Percentiles rank a stretch among this genome's conserved stretches.
Conservation (phyloP, 176 grass and related monocot species). For the Aegilops longissima region DNA sequence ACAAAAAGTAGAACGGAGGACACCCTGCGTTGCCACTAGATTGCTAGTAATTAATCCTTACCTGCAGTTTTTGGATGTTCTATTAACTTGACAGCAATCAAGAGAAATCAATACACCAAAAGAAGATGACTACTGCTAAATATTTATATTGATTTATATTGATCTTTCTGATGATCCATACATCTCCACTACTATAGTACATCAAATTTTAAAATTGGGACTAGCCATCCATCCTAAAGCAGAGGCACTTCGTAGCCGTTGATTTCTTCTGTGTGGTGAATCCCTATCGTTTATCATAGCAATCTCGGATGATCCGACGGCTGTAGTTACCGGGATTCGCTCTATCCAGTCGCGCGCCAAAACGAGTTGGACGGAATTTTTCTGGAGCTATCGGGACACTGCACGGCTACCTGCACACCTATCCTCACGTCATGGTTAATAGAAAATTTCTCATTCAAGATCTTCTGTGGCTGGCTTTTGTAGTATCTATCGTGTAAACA, state of each 20-base stretch:
- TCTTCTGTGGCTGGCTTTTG: neutral
- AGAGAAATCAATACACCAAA: no score
- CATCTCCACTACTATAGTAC: neutral
- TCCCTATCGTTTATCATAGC: neutral
- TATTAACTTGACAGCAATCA: no score
- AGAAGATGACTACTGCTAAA: no score
- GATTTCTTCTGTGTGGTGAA: neutral
- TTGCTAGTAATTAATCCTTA: no score
- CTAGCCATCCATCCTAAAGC: neutral
- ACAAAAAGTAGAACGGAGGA: no score
- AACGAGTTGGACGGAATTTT: neutral
- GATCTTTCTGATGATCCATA: no score
- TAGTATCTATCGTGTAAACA: neutral
- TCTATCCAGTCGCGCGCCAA: no score
- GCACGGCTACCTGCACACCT: no score
- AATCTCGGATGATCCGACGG: neutral
- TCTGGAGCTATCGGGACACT: neutral
- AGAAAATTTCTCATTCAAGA: neutral
- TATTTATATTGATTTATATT: no score
- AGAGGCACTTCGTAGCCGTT: neutral
- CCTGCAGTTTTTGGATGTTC: no score
- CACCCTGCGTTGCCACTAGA: no score
- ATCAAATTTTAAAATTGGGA: neutral
- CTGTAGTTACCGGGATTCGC: neutral
- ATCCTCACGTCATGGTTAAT: neutral